phyloP scores from a whole-genome alignment of 164 flowering plant genomes.

The Vitis rotundifolia region DNA sequence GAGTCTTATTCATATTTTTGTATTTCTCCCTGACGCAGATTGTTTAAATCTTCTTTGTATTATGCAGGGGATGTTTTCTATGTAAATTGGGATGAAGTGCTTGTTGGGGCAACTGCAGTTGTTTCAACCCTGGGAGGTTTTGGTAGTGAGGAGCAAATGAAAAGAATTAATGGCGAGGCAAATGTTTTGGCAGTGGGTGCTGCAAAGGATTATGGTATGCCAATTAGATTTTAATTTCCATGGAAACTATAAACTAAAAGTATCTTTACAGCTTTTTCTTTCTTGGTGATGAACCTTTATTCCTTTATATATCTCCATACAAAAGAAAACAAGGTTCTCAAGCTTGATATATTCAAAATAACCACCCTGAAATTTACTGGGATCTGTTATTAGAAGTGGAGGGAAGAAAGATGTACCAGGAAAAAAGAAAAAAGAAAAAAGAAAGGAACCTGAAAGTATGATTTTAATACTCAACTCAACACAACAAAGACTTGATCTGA shows the following conservation, averaged over 20 bases:
- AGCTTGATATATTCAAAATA: too few species aligned
- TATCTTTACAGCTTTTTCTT: background rate
- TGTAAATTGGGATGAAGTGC: constrained; percentile 91
- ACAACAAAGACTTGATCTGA: too few species aligned
- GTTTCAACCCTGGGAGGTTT: constrained; percentile 97
- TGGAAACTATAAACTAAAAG: too few species aligned
- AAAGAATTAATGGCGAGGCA: constrained; percentile 92
- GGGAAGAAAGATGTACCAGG: too few species aligned
- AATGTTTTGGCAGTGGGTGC: constrained; percentile 83
- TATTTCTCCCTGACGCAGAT: background rate
- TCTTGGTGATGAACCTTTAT: background rate
- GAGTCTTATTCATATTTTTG: too few species aligned
- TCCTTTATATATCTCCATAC: too few species aligned
- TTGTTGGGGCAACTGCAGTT: constrained; percentile 90
- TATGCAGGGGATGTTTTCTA: constrained; percentile 92
- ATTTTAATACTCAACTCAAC: too few species aligned
- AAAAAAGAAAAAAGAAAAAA: too few species aligned
- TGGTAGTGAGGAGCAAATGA: constrained; percentile 96
- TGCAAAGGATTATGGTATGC: constrained; percentile 85
- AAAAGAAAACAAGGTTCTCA: too few species aligned
- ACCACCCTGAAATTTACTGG: too few species aligned
- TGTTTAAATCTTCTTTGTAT: constrained; percentile 3
- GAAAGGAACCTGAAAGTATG: too few species aligned
- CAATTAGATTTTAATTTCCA: background rate
- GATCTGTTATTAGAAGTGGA: too few species aligned